These are phyloP conservation scores for Alternaria consortialis DNA, from an alignment of 2,329 filamentous ascomycete species.

Conservation along the genomic window DNA sequence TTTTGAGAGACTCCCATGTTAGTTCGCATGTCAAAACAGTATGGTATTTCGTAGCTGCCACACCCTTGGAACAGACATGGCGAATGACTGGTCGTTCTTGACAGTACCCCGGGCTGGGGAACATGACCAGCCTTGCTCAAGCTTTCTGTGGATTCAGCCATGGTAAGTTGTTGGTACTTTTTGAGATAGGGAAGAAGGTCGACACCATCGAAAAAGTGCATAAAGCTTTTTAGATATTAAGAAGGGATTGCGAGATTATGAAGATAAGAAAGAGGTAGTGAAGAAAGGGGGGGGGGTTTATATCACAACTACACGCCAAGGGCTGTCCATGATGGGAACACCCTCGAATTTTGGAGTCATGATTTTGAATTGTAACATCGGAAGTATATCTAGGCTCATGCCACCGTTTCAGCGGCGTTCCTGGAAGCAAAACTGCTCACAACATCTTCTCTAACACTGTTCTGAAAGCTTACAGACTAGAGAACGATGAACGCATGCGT, in stretches of 20 bases:
- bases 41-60: neutral
- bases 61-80: neutral
- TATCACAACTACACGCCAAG: neutral
- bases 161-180: no score
- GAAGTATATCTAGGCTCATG: neutral
- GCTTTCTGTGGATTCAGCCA: no score
- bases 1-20: neutral
- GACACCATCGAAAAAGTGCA: no score
- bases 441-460: no score
- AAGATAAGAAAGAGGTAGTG: no score
- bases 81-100: accelerated
- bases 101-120: neutral
- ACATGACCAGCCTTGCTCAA: no score
- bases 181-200: no score
- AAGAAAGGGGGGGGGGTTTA: neutral
- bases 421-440: neutral
- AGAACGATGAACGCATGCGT: no score
- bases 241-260: no score
- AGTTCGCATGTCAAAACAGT: accelerated
- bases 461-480: no score
- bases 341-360: neutral
- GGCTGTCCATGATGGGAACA: accelerated
- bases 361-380: accelerated
- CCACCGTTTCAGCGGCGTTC: no score
- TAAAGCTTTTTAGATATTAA: no score